Evolutionary conservation across 306 rosid species (phyloP), one percentile per base, ranked within the genome.

Genomic region (Vigna nakashimae): DNA sequence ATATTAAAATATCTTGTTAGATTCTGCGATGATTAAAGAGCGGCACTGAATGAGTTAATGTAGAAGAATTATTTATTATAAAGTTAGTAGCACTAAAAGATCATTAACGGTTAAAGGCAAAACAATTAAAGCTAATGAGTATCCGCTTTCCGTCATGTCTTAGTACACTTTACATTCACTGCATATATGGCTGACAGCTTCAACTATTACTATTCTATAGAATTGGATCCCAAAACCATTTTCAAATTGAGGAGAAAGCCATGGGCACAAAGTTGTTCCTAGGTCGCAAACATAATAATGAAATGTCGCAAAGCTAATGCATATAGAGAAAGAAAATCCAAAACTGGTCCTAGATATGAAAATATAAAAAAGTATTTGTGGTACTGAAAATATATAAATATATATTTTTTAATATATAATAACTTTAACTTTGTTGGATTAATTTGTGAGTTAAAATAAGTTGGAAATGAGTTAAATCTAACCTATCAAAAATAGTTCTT

Each of bases 101-200:
- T 45, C 69, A 59, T 58, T 40, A 43, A 66, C 58, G 46, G 72
- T 63, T 42, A 30, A 66, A 65, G 75, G 79, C 57, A 71, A 71
- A 53, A 60, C 75, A 73, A 79, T 68, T 50, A 69, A 60, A 68
- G 64, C 30, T 68, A 67, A 72, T 30, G 11, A 73, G 40, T 28
- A 9, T 1, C 40, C 26, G 15, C 26, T 51, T 78, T 40, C 28
- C 4, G 22, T 48, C 13, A 24, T 43, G 65, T 46, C 75, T 72
- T 66, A 49, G 14, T 7, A 7, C 49, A 68, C 73, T 60, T 51
- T 56, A 40, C 13, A 3, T 58, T 74, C 9, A 73, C 51, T 73
- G 48, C 26, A 57, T 18, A 20, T 59, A 65, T 83, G 71, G 59
- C 18, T 69, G 80, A 57, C 53, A 52, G 38, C 24, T 62, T 20